A percentile compares a stretch with the other conserved stretches of the same genome.
phyloP scores from a whole-genome alignment of 306 rosid species.

The Trifolium repens region DNA sequence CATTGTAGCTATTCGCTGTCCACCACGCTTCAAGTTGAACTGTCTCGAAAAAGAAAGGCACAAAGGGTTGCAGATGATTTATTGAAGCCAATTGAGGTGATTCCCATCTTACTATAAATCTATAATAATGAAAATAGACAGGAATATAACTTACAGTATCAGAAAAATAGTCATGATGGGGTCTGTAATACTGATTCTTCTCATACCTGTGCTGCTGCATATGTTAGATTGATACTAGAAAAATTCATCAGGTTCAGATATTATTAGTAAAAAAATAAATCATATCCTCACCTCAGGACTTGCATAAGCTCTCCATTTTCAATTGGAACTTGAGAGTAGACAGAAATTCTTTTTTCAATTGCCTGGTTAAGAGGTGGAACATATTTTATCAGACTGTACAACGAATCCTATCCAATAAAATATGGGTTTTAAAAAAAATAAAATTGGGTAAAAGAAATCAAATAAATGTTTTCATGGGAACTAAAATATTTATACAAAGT shows the following conservation, averaged over 20 bases:
- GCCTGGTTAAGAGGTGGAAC: conserved; percentile 65
- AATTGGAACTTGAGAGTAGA: conserved; percentile 86
- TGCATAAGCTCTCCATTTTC: conserved; percentile 97
- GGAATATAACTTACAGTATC: conserved; percentile 75
- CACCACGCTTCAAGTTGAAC: conserved; percentile 98
- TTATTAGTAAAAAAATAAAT: conserved; percentile 26
- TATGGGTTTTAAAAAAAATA: background rate
- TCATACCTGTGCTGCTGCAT: conserved; percentile 97
- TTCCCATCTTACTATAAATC: conserved; percentile 19
- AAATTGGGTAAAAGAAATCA: background rate
- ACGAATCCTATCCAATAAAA: conserved; percentile 21
- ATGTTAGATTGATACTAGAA: conserved; percentile 64
- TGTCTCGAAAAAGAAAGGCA: conserved; percentile 42
- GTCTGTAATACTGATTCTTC: conserved; percentile 81
- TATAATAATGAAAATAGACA: conserved; percentile 28
- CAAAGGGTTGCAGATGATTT: conserved; percentile 29
- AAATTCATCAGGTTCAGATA: conserved; percentile 36
- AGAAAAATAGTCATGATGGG: conserved; percentile 97
- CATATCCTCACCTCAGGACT: conserved; percentile 78
- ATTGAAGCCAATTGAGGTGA: conserved; percentile 36
- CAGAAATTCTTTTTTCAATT: conserved; percentile 91
- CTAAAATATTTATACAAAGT: background rate
- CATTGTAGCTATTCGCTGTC: conserved; percentile 96
- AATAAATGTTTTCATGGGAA: conserved; percentile 22
- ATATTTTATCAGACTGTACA: conserved; percentile 39